Evolutionary conservation across 108 stramenopile genomes (phyloP).

Genomic region (Cyclotella atomus): DNA sequence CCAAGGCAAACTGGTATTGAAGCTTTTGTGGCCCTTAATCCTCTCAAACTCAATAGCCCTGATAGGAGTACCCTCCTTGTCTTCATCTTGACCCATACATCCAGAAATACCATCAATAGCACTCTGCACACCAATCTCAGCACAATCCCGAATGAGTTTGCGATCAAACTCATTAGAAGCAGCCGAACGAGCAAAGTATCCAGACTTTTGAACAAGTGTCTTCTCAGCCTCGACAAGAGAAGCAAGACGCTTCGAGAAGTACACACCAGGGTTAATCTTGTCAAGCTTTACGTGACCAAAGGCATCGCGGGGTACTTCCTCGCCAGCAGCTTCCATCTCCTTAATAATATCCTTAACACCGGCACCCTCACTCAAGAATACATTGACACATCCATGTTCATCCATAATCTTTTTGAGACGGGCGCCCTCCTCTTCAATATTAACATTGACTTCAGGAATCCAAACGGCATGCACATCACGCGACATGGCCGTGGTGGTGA

Average conservation of each 20-base stretch:
- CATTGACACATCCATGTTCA: constrained; percentile 84
- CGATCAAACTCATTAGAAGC: constrained; percentile 89
- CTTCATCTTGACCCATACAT: constrained; percentile 93
- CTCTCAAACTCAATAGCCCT: constrained; percentile 91
- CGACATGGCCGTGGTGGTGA: constrained; percentile 49
- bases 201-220: constrained; percentile 90
- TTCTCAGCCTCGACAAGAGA: constrained; percentile 84
- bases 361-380: constrained; percentile 91
- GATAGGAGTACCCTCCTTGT: constrained; percentile 77
- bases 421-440: constrained; percentile 75
- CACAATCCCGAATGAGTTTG: constrained; percentile 81
- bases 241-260: constrained; percentile 84
- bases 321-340: constrained; percentile 76
- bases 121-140: constrained; percentile 74
- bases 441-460: constrained; percentile 83
- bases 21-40: constrained; percentile 91
- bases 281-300: constrained; percentile 91
- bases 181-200: constrained; percentile 90
- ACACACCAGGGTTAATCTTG: constrained; percentile 89
- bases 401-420: constrained; percentile 90
- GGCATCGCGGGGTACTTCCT: constrained; percentile 80
- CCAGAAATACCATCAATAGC: constrained; percentile 83
- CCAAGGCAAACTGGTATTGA: constrained; percentile 72
- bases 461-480: constrained; percentile 92
- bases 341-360: constrained; percentile 85